Percentiles rank a stretch among this genome's conserved stretches.
Conservation (phyloP, 176 grass and related monocot genomes). For the Cenchrus purpureus region DNA sequence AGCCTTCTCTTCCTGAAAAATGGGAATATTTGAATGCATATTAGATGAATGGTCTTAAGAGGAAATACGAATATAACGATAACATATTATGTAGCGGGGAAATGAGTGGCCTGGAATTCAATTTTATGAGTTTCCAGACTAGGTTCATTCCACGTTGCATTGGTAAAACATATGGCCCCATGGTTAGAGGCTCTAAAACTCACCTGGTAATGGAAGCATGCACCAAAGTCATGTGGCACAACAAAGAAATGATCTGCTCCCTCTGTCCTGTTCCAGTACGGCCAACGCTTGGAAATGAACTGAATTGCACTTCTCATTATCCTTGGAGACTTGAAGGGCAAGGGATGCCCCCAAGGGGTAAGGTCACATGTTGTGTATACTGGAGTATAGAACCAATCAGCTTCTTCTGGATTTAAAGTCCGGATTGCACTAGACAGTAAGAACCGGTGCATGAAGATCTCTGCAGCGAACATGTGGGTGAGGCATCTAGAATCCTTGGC, state of each 20-base stretch:
- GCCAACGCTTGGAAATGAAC: conserved; percentile 62
- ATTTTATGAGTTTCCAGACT: background rate
- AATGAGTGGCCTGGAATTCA: background rate
- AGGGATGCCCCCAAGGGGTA: conserved; percentile 62
- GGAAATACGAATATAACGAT: background rate
- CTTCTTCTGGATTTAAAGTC: conserved; percentile 66
- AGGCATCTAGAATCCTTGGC: conserved; percentile 72
- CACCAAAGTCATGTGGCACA: conserved; percentile 69
- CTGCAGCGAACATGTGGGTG: conserved; percentile 77
- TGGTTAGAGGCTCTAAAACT: background rate
- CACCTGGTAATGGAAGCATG: conserved; percentile 73
- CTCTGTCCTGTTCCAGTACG: conserved; percentile 70
- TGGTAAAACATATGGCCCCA: background rate
- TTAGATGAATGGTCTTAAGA: conserved; percentile 27
- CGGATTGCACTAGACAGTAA: conserved; percentile 58
- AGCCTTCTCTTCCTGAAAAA: conserved; percentile 68
- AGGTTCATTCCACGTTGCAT: conserved; percentile 12
- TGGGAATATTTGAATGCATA: background rate
- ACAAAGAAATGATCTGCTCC: conserved; percentile 68
- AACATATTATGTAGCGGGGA: background rate
- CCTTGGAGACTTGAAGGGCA: conserved; percentile 77
- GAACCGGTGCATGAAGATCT: conserved; percentile 82
- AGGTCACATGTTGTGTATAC: conserved; percentile 73
- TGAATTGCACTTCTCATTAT: conserved; percentile 76
- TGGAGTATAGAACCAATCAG: conserved; percentile 80